A percentile compares a stretch with the other conserved stretches of the same genome.
Conservation (phyloP, 2,329 filamentous ascomycete species). For the Neopestalotiopsis sp. region DNA sequence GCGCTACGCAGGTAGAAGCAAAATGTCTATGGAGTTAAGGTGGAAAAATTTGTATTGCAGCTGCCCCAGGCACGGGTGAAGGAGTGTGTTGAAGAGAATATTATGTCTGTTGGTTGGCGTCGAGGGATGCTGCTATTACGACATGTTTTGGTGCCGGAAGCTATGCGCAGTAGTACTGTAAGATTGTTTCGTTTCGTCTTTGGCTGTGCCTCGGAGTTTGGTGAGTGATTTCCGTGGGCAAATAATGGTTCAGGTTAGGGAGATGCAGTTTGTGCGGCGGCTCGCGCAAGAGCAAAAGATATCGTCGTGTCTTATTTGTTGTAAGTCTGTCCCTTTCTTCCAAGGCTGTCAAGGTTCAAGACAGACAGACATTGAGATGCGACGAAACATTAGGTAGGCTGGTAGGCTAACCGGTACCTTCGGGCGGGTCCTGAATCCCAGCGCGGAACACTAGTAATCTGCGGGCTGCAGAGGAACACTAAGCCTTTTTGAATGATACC, state of each 20-base stretch:
- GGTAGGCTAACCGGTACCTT: neutral
- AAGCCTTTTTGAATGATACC: neutral
- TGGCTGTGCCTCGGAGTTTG: neutral
- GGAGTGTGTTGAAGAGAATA: constrained; percentile 20
- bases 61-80: constrained; percentile 1
- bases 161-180: constrained; percentile 1
- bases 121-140: constrained; percentile 6
- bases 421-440: neutral
- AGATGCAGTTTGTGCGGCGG: neutral
- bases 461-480: neutral
- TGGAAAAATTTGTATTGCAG: neutral
- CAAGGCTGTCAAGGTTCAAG: neutral
- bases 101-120: no score
- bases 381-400: neutral
- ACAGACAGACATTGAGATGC: neutral
- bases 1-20: neutral
- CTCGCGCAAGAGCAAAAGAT: neutral
- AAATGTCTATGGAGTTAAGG: neutral
- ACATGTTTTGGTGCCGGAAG: constrained; percentile 10
- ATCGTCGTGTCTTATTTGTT: neutral
- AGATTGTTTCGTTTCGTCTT: neutral
- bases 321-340: neutral
- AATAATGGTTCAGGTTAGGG: neutral
- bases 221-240: neutral
- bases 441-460: neutral